Base-by-base conservation (phyloP, 352 stramenopile species). In the Phytophthora crassamura region DNA sequence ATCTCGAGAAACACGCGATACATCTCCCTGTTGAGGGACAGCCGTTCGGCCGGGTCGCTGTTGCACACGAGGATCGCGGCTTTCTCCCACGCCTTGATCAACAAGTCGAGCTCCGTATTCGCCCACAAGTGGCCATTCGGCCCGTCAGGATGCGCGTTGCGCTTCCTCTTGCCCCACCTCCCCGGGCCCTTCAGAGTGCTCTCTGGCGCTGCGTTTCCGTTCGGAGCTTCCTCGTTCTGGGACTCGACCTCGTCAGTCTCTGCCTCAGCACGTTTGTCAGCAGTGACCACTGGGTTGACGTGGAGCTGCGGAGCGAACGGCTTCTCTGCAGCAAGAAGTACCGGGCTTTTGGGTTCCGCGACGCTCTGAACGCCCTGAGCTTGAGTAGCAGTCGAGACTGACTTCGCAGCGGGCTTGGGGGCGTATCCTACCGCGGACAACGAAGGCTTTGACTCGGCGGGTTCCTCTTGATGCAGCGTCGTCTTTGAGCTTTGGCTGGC, bases 21-120 rank as follows among this genome's bases (percentile, higher is more conserved):
- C 61, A 80, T 75, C 28, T 76, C 65, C 36, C 59, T 62, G n/a
- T 77, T 71, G 9, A 80, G 57, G 6, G 73, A 77, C 56, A 68
- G 15, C 15, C 55, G 60, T 16, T 76, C 25, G 3, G 39, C 39
- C 8, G 58, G 58, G 16, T 64, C 38, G 10, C 64, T 74, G 16
- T 70, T 67, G 28, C 49, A 62, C 38, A 80, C 42, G 7, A 72
- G 28, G 48, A 45, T 67, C n/a, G 66, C 65, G 25, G 72, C 72
- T 40, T 65, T 75, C 42, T 80, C 72, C 72, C 72, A 80, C 28
- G 73, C 65, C n/a, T 75, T 40, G 32, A 80, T 64, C 9, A 77
- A 56, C 15, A 71, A 47, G 10, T 69, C 42, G 7, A 80, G 64
- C 28, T 80, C 73, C 2, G 58, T 43, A 20, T 74, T 74, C n/a